A percentile compares a stretch with the other conserved stretches of the same genome.
These are phyloP conservation scores for Globisporangium polare DNA, from an alignment of 352 stramenopile species.

Conservation along the genomic window DNA sequence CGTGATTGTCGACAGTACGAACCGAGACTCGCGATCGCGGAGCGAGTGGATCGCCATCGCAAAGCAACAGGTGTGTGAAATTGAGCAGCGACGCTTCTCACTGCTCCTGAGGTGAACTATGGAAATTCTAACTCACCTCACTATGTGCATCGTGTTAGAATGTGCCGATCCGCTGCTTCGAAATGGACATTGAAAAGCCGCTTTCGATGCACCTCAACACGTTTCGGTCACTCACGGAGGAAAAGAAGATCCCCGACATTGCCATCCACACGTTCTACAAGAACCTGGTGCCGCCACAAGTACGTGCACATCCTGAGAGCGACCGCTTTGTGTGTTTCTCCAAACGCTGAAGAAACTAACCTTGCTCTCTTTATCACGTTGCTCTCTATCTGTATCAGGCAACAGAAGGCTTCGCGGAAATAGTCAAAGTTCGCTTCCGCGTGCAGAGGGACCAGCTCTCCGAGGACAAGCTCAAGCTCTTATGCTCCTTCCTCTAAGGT, in stretches of 20 bases:
- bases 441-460: constrained; percentile 34
- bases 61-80: constrained; percentile 41
- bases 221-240: constrained; percentile 67
- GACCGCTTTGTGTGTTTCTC: background rate
- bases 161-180: constrained; percentile 63
- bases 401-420: constrained; percentile 65
- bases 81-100: background rate
- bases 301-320: constrained; percentile 8
- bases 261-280: constrained; percentile 89
- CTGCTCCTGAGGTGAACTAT: too few relatives aligned
- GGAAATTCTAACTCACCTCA: background rate
- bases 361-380: background rate
- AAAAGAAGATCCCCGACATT: constrained; percentile 79
- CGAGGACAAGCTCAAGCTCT: constrained; percentile 29
- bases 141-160: constrained; percentile 22
- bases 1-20: constrained; percentile 87
- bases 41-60: constrained; percentile 75
- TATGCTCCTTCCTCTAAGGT: constrained; percentile 64
- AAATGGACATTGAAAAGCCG: constrained; percentile 75
- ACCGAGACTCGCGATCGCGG: constrained; percentile 54
- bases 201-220: constrained; percentile 84
- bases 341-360: background rate
- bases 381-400: constrained; percentile 28
- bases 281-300: constrained; percentile 50
- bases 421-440: constrained; percentile 69